Evolutionary conservation across 768 basidiomycete species (phyloP).

Genomic region (Pulveroboletus sp.): DNA sequence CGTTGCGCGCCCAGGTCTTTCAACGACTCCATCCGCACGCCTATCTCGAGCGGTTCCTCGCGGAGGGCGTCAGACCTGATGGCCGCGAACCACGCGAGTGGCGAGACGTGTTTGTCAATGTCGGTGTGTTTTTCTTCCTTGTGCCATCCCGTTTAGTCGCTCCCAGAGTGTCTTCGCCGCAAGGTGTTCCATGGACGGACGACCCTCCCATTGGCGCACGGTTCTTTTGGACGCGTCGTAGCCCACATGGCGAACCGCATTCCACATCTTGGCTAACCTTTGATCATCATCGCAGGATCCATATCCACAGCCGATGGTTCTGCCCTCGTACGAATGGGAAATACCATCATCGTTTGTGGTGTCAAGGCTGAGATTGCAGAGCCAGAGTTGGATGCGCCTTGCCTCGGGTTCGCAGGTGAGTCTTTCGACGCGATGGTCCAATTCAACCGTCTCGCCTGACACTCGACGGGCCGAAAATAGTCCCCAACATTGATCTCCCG

Average conservation of each 20-base stretch:
- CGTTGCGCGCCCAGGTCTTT: constrained; percentile 48
- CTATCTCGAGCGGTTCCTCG: constrained; percentile 83
- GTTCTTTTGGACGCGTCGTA: neutral
- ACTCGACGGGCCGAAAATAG: constrained; percentile 34
- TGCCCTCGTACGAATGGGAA: constrained; percentile 82
- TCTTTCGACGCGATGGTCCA: neutral
- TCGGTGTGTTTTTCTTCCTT: constrained; percentile 50
- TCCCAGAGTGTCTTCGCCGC: too few species aligned
- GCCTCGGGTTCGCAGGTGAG: constrained; percentile 78
- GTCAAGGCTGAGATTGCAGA: constrained; percentile 94
- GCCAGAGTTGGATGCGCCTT: constrained; percentile 72
- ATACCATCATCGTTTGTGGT: constrained; percentile 94
- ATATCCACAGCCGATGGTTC: constrained; percentile 94
- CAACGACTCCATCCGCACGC: constrained; percentile 84
- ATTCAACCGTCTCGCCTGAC: neutral
- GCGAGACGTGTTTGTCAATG: constrained; percentile 73
- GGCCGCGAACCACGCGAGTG: constrained; percentile 66
- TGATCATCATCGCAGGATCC: constrained; percentile 52
- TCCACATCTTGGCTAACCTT: neutral
- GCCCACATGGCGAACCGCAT: neutral
- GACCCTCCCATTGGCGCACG: too few species aligned
- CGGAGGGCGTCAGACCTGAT: constrained; percentile 76
- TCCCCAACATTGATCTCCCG: constrained; percentile 92
- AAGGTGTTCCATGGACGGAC: too few species aligned
- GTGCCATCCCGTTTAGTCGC: too few species aligned